Evolutionary conservation across 306 rosid species (phyloP), one percentile per base, ranked within the genome.

Genomic region (Citrullus mucosospermus): DNA sequence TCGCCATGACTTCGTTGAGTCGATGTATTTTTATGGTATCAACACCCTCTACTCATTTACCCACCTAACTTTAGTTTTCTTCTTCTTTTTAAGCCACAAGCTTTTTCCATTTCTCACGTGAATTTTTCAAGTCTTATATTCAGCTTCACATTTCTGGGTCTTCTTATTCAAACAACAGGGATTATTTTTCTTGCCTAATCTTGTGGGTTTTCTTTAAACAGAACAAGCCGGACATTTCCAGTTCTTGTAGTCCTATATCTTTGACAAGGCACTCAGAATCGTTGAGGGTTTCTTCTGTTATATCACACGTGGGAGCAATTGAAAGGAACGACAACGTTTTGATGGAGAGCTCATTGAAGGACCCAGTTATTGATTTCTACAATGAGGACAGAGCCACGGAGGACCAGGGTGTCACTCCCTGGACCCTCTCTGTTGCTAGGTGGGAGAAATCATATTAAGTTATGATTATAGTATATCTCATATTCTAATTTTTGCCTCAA

Each of bases 371-470:
- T 43, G 98, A 92, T 9, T 87, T 85, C 17, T 90, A 90, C 44
- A 87, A 86, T 18, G 94, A 91, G 51, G 94, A 89, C 77, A 82
- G 65, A 41, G 94, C 97, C 84, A 87, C 92, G 8, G 94, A 90
- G 86, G 96, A 92, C 54, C 93, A 87, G 76, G 16, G 57, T 58
- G 83, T 92, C 75, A 95, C 98, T 16, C 98, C 98, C 5, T 95
- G 98, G 98, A 86, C 83, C 82, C 58, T 91, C 63, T 89, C 96
- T 74, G 92, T 95, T 84, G 96, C 98, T 8, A 89, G 96, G 98
- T 94, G 69, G 76, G 77, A 76, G 18, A 51, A 44, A 81, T 4
- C 71, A 65, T 66, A 48, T 50, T 43, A 5, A 22, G 9, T 65
- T 55, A 28, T 18, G 4, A 36, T 36, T 4, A 36, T 36, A 36